Percentiles rank a stretch among this genome's conserved stretches.
These are phyloP conservation scores for Pyrenula aspistea DNA, from an alignment of 495 filamentous ascomycete species.

Conservation along the genomic window DNA sequence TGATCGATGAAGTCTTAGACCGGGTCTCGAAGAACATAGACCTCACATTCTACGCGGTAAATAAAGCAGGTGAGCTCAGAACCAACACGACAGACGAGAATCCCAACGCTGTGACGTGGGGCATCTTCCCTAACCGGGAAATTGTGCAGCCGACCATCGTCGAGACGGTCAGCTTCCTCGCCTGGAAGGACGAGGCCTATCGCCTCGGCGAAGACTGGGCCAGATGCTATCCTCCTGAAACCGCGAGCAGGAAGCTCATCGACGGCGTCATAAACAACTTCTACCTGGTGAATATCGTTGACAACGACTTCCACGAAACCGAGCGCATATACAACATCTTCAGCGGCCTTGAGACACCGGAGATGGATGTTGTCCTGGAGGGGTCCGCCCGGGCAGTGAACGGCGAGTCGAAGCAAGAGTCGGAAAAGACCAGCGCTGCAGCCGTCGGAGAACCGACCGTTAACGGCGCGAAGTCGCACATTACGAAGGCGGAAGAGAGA, in stretches of 20 bases:
- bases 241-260: conserved; percentile 73
- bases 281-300: conserved; percentile 93
- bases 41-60: conserved; percentile 87
- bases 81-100: conserved; percentile 78
- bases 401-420: neutral
- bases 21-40: conserved; percentile 70
- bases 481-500: neutral
- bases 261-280: conserved; percentile 75
- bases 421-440: neutral
- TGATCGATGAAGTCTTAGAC: conserved; percentile 66
- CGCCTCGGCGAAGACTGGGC: conserved; percentile 89
- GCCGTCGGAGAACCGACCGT: neutral
- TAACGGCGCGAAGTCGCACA: neutral
- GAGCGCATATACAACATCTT: conserved; percentile 75
- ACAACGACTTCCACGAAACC: conserved; percentile 87
- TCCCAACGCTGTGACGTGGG: conserved; percentile 97
- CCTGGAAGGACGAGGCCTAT: conserved; percentile 98
- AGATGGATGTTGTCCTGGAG: conserved; percentile 38
- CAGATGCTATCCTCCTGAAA: conserved; percentile 68
- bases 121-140: conserved; percentile 96
- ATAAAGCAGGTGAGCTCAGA: conserved; percentile 62
- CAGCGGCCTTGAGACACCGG: conserved; percentile 57
- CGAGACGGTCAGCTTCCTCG: conserved; percentile 92
- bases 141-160: conserved; percentile 99
- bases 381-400: neutral